Evolutionary conservation across 140 eudicot genomes (phyloP).

Genomic region (Bidens hawaiensis): DNA sequence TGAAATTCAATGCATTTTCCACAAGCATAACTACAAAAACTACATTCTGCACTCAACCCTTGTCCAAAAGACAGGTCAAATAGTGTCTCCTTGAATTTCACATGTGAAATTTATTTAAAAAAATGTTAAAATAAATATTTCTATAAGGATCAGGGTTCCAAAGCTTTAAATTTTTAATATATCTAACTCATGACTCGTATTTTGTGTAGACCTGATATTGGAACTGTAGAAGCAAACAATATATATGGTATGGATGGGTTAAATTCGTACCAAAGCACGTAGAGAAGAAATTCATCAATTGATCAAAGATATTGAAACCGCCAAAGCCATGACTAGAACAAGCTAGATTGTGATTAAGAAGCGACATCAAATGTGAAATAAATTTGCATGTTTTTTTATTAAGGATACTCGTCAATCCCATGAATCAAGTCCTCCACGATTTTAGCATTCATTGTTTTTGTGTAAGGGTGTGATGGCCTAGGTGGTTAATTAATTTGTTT

Average conservation of each 20-base stretch:
- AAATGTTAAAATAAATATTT: no score
- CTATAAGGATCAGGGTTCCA: background rate
- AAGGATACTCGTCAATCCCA: no score
- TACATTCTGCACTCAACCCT: background rate
- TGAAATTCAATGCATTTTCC: background rate
- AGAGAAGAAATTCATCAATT: background rate
- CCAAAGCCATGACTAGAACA: background rate
- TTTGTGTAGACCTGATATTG: slow-evolving; percentile 22
- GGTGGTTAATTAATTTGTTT: no score
- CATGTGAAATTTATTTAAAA: background rate
- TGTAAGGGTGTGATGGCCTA: no score
- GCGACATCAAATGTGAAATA: background rate
- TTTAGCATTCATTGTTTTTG: no score
- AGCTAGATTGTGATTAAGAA: background rate
- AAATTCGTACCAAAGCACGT: background rate
- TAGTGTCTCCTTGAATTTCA: background rate
- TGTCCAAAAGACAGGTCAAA: background rate
- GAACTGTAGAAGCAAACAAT: slow-evolving; percentile 23
- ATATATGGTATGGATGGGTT: background rate
- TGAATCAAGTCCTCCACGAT: no score
- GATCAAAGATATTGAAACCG: background rate
- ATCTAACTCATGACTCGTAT: background rate
- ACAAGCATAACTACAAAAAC: background rate
- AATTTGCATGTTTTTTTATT: no score
- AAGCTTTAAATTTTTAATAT: background rate